These are phyloP conservation scores for Candida suzukii DNA, from an alignment of 805 yeast species.

Conservation along the genomic window DNA sequence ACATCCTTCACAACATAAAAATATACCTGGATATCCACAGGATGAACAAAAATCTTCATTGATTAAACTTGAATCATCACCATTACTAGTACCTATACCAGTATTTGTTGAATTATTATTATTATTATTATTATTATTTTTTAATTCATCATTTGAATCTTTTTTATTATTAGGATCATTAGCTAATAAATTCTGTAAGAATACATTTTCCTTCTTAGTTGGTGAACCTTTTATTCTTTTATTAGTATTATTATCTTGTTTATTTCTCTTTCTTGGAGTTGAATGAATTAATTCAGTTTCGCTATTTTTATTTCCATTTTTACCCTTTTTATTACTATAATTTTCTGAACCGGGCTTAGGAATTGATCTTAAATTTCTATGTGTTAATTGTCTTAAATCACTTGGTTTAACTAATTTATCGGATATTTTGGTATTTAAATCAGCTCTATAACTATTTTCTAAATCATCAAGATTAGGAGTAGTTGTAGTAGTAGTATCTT, in stretches of 20 bases:
- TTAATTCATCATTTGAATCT: not conserved
- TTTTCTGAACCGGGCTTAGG: not conserved
- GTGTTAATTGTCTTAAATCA: constrained; percentile 7
- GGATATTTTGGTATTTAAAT: constrained; percentile 27
- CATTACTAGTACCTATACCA: too few relatives aligned
- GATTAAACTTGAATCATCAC: constrained; percentile 16
- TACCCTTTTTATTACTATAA: not conserved
- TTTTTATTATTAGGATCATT: constrained; percentile 3
- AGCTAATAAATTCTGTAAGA: constrained; percentile 5
- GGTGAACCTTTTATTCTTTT: constrained; percentile 18
- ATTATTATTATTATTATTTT: not conserved
- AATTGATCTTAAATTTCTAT: not conserved
- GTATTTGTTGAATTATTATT: not conserved
- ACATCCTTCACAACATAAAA: constrained; percentile 90
- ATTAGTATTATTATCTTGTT: not conserved
- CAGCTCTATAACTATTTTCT: constrained; percentile 12
- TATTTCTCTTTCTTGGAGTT: not conserved
- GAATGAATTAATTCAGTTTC: not conserved
- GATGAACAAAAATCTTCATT: constrained; percentile 91
- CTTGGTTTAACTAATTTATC: constrained; percentile 28
- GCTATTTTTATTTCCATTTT: not conserved
- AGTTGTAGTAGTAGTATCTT: not conserved
- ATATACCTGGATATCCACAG: constrained; percentile 84
- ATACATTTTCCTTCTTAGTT: constrained; percentile 9
- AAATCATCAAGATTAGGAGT: constrained; percentile 2